Base-by-base conservation (phyloP, 352 stramenopile genomes). In the Globisporangium apiculatum region DNA sequence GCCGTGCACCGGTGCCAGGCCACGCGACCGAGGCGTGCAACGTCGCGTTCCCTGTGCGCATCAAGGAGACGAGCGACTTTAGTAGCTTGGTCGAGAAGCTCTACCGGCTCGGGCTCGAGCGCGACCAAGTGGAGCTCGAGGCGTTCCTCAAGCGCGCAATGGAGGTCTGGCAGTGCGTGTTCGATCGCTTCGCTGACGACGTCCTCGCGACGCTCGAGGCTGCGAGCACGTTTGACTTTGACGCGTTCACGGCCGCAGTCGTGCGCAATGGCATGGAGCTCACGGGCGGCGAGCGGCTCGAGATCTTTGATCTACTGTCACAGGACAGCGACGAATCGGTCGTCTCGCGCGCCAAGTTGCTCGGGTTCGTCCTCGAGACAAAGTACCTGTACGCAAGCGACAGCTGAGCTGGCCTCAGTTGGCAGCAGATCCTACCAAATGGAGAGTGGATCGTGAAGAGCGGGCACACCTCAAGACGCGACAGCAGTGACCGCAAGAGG, bases 251-350 rank as follows among this genome's bases (percentile, higher is more conserved):
- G 1, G 53, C 48, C 18, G 76, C 65, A 18, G 58, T 85, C 0
- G 48, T 37, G 11, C 58, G 53, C 3, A 81, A 72, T 17, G 67
- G 46, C 4, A 41, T 87, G 42, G 76, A 87, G 17, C 66, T 89
- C 41, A 85, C 73, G 0, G 77, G 65, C 1, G 75, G 76, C 2
- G 75, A 89, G 45, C 48, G 75, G 6, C 69, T 83, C 24, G 76
- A 89, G 58, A 55, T 83, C 14, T 87, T 85, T 46, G 76, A 86
- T 40, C 40, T 74, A 49, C 54, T 89, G 31, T 68, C 67, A 10
- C 61, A 58, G 6, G 73, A 87, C 3, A 62, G 71, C 14, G 66
- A 76, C 24, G 64, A 66, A 48, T 65, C 37, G 3, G 36, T 72
- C 9, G 56, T 78, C 10, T 49, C 65, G 0, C 71, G 60, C 8